These are phyloP conservation scores for Takashimella tepidaria DNA, from an alignment of 1,284 basidiomycete species.

Conservation along the genomic window DNA sequence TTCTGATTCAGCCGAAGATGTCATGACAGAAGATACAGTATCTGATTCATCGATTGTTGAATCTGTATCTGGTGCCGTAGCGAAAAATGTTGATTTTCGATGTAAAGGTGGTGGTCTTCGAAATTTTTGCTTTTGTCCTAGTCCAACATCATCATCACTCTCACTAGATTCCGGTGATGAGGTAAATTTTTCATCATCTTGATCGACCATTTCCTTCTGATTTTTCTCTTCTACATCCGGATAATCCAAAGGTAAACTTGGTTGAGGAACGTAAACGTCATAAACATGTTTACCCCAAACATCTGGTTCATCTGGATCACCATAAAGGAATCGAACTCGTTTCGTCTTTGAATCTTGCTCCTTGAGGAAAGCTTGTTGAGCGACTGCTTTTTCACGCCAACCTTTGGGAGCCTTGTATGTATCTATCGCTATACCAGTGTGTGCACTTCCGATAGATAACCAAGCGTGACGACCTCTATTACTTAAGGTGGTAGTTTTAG, in stretches of 20 bases:
- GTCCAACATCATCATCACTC: neutral
- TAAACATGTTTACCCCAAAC: slow-evolving; percentile 21
- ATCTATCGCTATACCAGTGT: slow-evolving; percentile 60
- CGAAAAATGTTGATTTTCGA: slow-evolving; percentile 5
- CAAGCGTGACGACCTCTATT: slow-evolving; percentile 48
- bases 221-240: slow-evolving; percentile 6
- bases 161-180: slow-evolving; percentile 5
- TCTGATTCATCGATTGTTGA: slow-evolving; percentile 22
- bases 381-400: slow-evolving; percentile 54
- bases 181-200: slow-evolving; percentile 1
- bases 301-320: slow-evolving; percentile 17
- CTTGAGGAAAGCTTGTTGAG: slow-evolving; percentile 64
- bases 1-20: neutral
- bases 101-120: slow-evolving; percentile 5
- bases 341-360: slow-evolving; percentile 65
- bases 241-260: slow-evolving; percentile 3
- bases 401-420: slow-evolving; percentile 61
- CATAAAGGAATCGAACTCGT: slow-evolving; percentile 59
- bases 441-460: slow-evolving; percentile 61
- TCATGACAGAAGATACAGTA: slow-evolving; percentile 6
- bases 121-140: too few species aligned
- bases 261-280: slow-evolving; percentile 32
- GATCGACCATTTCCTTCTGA: neutral
- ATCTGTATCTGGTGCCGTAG: slow-evolving; percentile 8
- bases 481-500: too few species aligned